Evolutionary conservation across 2,329 filamentous ascomycete genomes (phyloP), one percentile per base, ranked within the genome.

Genomic region (Tetracladium maxilliforme): DNA sequence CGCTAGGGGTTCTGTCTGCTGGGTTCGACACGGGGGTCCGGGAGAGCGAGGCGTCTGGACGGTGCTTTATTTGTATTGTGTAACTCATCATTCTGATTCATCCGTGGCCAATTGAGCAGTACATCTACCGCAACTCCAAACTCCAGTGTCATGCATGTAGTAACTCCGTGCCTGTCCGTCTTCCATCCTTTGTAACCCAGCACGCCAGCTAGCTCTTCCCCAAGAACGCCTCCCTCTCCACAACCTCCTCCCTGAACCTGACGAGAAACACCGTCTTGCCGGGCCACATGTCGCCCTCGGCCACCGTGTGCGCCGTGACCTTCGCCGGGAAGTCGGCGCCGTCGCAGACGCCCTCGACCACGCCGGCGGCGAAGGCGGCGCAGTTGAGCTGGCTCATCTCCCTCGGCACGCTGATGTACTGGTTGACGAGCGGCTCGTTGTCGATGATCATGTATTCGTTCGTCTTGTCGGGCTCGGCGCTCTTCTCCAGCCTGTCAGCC

Each of bases 401-500:
- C 43, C 78, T 78, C 10, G 90, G 90, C 26, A 95, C 78, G 41
- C 74, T 83, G 45, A 98, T 79, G 56, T 90, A 95, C 33, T 78
- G 76, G 52, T 94, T 95, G 19, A 95, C 87, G 25, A 95, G 64
- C 13, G 90, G 90, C 48, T 95, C 90, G 54, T 98, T 95, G 56
- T 98, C 90, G 41, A 86, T 82, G 41, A 98, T 90, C 87, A 98
- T 95, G 61, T 95, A 98, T 58, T 95, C 87, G 40, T 90, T 83
- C 7, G 82, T 76, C 26, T 84, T 87, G 26, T 75, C 70, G 7
- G 80, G 75, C 42, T 81, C 76, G 27, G 73, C 73, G 30, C 74
- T 82, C 54, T 90, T 86, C 56, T 98, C 90, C 30, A 98, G 72
- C 11, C 83, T 79, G 54, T 95, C 87, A 15, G 90, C 90, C 28